Base-by-base conservation (phyloP, 129 eudicot species). In the Deinandra increscens region DNA sequence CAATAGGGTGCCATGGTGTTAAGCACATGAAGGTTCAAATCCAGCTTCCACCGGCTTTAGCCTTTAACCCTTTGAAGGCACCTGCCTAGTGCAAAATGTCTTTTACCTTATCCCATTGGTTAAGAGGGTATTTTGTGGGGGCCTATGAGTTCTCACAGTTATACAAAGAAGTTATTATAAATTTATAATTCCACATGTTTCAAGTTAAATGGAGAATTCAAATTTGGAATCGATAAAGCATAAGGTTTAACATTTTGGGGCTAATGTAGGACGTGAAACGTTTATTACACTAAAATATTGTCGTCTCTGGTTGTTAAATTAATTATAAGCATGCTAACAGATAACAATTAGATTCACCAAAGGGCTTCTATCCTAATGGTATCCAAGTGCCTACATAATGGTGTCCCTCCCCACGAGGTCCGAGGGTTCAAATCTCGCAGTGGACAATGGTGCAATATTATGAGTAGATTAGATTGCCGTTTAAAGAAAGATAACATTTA, bases 151-250 rank as follows among this genome's bases (percentile, higher is more conserved):
- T 20, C 60, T 19, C n/a, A 53, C 34, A 53, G 3, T 53, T 22
- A 22, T 20, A 12, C n/a, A 53, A 53, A 9, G 20, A 18, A 19
- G 8, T 46, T 8, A 34, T 3, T 1, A 33, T 13, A 18, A 18
- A 13, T 36, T 49, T 3, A 26, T 26, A 26, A 3, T 1, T 26
- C 63, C 19, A 19, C 22, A 0, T 34, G 6, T 37, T 64, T 48
- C 53, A 62, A 37, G 61, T 48, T 37, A 63, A 61, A 64, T 7
- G 17, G 18, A n/a, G 54, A 22, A 42, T 38, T 39, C 12, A 18
- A n/a, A 39, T 20, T 73, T 29, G 33, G 36, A 74, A 18, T 42
- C 56, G 38, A 74, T 74, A 50, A 71, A 33, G 44, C 64, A 51
- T 5, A 74, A 50, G 37, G 49, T 12, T 64, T 38, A 26, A 9